Base-by-base conservation (phyloP, 768 basidiomycete species). In the Jaapia argillacea region DNA sequence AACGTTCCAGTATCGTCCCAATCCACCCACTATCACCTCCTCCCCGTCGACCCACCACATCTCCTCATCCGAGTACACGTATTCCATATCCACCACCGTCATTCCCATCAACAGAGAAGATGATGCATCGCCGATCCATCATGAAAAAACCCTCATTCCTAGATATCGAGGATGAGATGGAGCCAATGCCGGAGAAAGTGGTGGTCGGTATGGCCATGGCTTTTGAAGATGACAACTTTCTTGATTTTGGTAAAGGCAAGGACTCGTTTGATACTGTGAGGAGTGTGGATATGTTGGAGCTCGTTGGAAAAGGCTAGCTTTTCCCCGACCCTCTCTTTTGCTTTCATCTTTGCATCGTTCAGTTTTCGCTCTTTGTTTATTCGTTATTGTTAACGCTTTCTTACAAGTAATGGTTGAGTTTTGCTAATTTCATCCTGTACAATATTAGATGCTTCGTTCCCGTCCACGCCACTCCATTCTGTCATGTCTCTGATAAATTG, bases 81-180 rank as follows among this genome's bases (percentile, higher is more conserved):
- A 27, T 43, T 42, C 64, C 28, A 59, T 59, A 28, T 26, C 47
- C 13, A 36, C 23, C n/a, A n/a, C n/a, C 28, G 6, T 54, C 61
- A 7, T 66, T 63, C 49, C 44, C 52, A 2, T 59, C 65, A 14
- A 49, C 61, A 18, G 72, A 73, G 40, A 66, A 61, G 43, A 49
- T 53, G n/a, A 52, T 67, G 36, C 69, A 67, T 45, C 69, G 71
- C 37, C 69, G 65, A 39, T 75, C 74, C 5, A 64, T 84, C 47
- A 71, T 79, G 63, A 69, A 68, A 53, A 81, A 83, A 54, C 77
- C 83, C 16, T 84, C 81, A 1, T 85, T 85, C 58, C 63, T 85
- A 39, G 80, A 84, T 26, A 81, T 85, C 45, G 79, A 63, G 20
- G 66, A 69, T 45, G 58, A 59, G 23, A 40, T 24, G 18, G 54